These are phyloP conservation scores for Diplodia scrobiculata DNA, from an alignment of 2,329 filamentous ascomycete species.

Conservation along the genomic window DNA sequence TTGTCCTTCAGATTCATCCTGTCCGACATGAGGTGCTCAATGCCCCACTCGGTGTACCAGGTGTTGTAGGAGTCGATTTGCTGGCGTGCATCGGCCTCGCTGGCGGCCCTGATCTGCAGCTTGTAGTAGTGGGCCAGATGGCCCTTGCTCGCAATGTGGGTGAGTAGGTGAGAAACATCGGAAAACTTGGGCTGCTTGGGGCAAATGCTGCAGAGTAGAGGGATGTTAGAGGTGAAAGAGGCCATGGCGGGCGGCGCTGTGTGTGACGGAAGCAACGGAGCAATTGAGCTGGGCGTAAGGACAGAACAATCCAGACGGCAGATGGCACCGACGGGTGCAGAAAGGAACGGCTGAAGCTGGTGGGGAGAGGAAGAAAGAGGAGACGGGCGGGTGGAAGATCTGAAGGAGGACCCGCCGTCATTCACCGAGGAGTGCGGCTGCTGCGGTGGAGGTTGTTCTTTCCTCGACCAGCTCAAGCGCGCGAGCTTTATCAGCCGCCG, in stretches of 20 bases:
- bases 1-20: slow-evolving; percentile 75
- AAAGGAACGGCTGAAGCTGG: slow-evolving; percentile 34
- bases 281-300: slow-evolving; percentile 29
- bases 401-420: background rate
- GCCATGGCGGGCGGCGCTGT: slow-evolving; percentile 42
- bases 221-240: slow-evolving; percentile 50
- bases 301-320: slow-evolving; percentile 33
- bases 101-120: slow-evolving; percentile 69
- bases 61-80: slow-evolving; percentile 69
- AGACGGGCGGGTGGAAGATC: slow-evolving; percentile 4
- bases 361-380: slow-evolving; percentile 33
- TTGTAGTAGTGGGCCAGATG: slow-evolving; percentile 84
- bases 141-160: slow-evolving; percentile 89
- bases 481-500: slow-evolving; percentile 13
- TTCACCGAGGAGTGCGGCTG: background rate
- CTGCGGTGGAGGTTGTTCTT: slow-evolving; percentile 4
- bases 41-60: slow-evolving; percentile 74
- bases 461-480: background rate
- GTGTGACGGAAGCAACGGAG: slow-evolving; percentile 35
- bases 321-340: slow-evolving; percentile 7
- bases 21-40: slow-evolving; percentile 74
- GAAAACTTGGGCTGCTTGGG: slow-evolving; percentile 79
- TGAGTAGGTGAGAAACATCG: slow-evolving; percentile 87
- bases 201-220: slow-evolving; percentile 81
- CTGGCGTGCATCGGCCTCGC: slow-evolving; percentile 65